Conservation (phyloP, 345 rosid genomes). For the Moricandia moricandioides region DNA sequence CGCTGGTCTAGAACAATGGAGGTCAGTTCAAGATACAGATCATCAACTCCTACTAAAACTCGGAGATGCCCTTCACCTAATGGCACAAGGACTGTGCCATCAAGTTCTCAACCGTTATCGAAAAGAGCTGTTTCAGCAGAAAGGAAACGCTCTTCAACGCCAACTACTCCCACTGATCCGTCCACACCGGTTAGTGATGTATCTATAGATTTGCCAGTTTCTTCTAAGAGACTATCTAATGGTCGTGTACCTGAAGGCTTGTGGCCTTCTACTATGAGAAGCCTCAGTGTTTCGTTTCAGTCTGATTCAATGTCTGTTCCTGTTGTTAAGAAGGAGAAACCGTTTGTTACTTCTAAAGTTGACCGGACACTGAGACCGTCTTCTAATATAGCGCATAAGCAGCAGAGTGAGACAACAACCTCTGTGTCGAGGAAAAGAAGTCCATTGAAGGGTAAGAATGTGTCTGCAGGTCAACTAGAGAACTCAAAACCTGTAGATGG, state of each 20-base stretch:
- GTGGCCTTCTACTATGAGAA: slow-evolving; percentile 99
- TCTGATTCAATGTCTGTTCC: slow-evolving; percentile 78
- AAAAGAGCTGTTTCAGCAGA: slow-evolving; percentile 83
- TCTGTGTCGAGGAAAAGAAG: slow-evolving; percentile 58
- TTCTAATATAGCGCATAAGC: slow-evolving; percentile 66
- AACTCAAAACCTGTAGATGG: slow-evolving; percentile 75
- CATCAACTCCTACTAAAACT: slow-evolving; percentile 50
- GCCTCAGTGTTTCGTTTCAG: slow-evolving; percentile 92
- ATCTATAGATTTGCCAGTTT: slow-evolving; percentile 40
- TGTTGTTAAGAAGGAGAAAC: slow-evolving; percentile 76
- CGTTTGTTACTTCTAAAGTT: slow-evolving; percentile 41
- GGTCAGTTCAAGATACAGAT: slow-evolving; percentile 75
- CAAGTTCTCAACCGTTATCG: slow-evolving; percentile 41
- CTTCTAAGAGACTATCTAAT: slow-evolving; percentile 52
- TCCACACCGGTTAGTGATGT: slow-evolving; percentile 76
- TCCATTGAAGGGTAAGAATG: slow-evolving; percentile 70
- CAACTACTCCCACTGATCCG: slow-evolving; percentile 61
- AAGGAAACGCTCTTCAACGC: slow-evolving; percentile 72
- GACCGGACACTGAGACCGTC: slow-evolving; percentile 80
- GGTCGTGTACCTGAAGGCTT: slow-evolving; percentile 73
- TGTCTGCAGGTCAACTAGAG: slow-evolving; percentile 63
- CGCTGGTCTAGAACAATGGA: slow-evolving; percentile 62
- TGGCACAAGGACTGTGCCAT: slow-evolving; percentile 43
- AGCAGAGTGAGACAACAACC: slow-evolving; percentile 45
- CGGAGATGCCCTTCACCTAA: slow-evolving; percentile 73